Conservation (phyloP, 75 land plant genomes). For the Selaginella moellendorffii region DNA sequence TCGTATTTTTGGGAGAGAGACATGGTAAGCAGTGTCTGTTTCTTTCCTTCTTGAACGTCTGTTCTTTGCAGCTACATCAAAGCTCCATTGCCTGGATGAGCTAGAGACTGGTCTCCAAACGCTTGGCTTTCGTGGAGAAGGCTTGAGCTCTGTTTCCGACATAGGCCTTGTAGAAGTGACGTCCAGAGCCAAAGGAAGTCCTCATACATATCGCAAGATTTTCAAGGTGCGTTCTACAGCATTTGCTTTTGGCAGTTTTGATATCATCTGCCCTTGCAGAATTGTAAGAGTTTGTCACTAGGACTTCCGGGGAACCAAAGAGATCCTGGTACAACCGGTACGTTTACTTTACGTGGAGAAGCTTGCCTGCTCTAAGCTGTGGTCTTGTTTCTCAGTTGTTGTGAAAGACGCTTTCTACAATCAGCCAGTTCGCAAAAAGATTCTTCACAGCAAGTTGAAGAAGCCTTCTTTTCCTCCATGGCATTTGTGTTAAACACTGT, state of each 20-base stretch:
- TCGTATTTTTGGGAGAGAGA: constrained; percentile 63
- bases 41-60: constrained; percentile 8
- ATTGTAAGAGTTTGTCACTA: not conserved
- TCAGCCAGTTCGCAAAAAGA: constrained; percentile 86
- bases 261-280: not conserved
- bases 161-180: constrained; percentile 60
- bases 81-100: constrained; percentile 36
- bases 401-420: constrained; percentile 78
- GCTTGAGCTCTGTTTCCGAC: constrained; percentile 79
- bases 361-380: not conserved
- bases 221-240: constrained; percentile 43
- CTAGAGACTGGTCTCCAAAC: constrained; percentile 30
- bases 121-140: constrained; percentile 84
- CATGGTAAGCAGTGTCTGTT: constrained; percentile 69
- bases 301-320: not conserved
- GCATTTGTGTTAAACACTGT: not conserved
- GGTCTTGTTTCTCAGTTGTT: constrained; percentile 24
- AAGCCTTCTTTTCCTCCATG: not conserved
- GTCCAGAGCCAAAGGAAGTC: constrained; percentile 61
- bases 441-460: constrained; percentile 11
- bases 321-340: not conserved
- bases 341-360: not conserved
- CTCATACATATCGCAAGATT: constrained; percentile 72
- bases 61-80: constrained; percentile 63
- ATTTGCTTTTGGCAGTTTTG: not conserved